Base-by-base conservation (phyloP, 2,329 filamentous ascomycete genomes). In the Fusarium xyrophilum region DNA sequence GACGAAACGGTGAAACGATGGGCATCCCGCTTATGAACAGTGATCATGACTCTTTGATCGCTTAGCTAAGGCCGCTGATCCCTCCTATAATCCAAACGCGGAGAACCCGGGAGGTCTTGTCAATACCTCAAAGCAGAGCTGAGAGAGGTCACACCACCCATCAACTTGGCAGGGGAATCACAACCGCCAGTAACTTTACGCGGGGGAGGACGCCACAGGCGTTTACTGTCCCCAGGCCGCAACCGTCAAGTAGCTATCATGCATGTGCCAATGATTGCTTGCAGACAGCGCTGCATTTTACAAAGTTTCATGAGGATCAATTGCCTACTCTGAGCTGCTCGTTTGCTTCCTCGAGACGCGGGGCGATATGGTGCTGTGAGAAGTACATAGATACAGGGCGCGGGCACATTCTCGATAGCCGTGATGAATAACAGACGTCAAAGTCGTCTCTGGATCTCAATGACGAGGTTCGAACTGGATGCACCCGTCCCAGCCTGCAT, bases 81-180 rank as follows among this genome's bases (percentile, higher is more conserved):
- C 47, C 44, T 66, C 47, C 33, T 28, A 47, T 38, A 42, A 54
- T 36, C 28, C 55, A 65, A 46, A 62, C 56, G 57, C 63, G 54
- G 66, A 69, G 50, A 63, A 56, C 38, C 38, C 27, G n/a, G 52
- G 25, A 52, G 23, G 30, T 35, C 62, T 47, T 63, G 46, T 52
- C 65, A 61, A 65, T 23, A 36, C 40, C 57, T 25, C 39, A 25
- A 52, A 59, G 43, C 32, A 65, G 47, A 43, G 36, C 35, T 60
- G 60, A 38, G 40, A 53, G 61, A 63, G 65, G 46, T 67, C 67
- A 69, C 66, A 67, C 67, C 67, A 69, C 67, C 54, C 51, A 47
- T 17, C 63, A 64, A 65, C 66, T 60, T 62, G 67, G 67, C 67
- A 69, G 67, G 67, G 66, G 67, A 63, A 64, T 69, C 56, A 67